Evolutionary conservation across 208 protist species (phyloP).

Genomic region (Trypanosoma avium): DNA sequence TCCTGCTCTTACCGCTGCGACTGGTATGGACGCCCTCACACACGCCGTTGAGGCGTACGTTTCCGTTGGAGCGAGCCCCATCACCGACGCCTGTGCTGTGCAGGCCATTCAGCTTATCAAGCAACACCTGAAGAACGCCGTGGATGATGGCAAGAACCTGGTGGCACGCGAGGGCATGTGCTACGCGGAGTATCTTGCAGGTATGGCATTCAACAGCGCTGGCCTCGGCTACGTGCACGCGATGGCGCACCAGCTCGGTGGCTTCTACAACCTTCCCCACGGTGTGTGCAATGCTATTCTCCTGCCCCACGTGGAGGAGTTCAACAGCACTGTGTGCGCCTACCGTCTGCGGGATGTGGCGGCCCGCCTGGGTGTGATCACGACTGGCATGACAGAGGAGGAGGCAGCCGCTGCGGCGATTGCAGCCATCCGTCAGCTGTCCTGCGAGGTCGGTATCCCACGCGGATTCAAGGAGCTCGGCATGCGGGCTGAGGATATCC

Average conservation of each 20-base stretch:
- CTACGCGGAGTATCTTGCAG: conserved; percentile 81
- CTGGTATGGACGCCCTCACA: conserved; percentile 89
- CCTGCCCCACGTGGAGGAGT: conserved; percentile 76
- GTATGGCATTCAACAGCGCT: conserved; percentile 92
- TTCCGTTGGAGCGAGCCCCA: conserved; percentile 46
- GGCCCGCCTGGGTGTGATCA: conserved; percentile 44
- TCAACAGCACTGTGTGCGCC: conserved; percentile 53
- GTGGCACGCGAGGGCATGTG: conserved; percentile 80
- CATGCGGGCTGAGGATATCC: conserved; percentile 44
- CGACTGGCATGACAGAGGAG: conserved; percentile 36
- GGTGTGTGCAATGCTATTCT: conserved; percentile 88
- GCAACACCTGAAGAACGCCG: conserved; percentile 56
- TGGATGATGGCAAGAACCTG: conserved; percentile 44
- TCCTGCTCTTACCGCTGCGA: conserved; percentile 78
- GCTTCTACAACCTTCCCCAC: conserved; percentile 82
- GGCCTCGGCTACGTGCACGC: conserved; percentile 89
- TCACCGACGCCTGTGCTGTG: conserved; percentile 73
- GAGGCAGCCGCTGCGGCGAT: conserved; percentile 55
- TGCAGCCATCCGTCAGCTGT: conserved; percentile 48
- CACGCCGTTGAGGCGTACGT: conserved; percentile 89
- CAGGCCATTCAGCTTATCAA: conserved; percentile 72
- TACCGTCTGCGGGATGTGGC: conserved; percentile 63
- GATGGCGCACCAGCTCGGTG: conserved; percentile 88
- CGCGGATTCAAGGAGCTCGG: conserved; percentile 56
- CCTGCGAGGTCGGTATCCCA: conserved; percentile 53